Conservation (phyloP, 2,329 filamentous ascomycete species). For the Gremmenia infestans region DNA sequence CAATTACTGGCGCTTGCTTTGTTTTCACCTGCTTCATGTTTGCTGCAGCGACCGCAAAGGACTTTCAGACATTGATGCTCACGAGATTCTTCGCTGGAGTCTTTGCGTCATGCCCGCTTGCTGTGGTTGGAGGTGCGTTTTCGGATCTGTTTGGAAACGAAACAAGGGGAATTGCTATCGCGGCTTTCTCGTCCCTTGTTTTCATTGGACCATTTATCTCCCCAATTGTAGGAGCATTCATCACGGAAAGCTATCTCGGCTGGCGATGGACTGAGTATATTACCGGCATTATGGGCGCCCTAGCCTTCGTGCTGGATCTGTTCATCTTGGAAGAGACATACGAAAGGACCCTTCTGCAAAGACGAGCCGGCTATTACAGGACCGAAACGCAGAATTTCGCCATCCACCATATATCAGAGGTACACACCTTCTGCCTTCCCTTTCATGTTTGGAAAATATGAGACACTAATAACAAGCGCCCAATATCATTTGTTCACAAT, state of each 20-base stretch:
- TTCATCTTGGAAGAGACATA: slow-evolving; percentile 47
- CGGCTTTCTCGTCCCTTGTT: slow-evolving; percentile 49
- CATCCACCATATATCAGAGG: slow-evolving; percentile 28
- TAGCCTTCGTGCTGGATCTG: slow-evolving; percentile 37
- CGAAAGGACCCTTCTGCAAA: slow-evolving; percentile 41
- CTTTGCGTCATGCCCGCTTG: slow-evolving; percentile 45
- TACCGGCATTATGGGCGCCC: slow-evolving; percentile 42
- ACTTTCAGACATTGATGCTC: slow-evolving; percentile 48
- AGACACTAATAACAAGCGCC: too few relatives aligned
- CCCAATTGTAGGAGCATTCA: slow-evolving; percentile 31
- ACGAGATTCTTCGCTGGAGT: slow-evolving; percentile 49
- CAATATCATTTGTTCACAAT: too few relatives aligned
- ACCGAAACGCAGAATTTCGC: slow-evolving; percentile 32
- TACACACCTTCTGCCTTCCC: too few relatives aligned
- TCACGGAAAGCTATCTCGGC: slow-evolving; percentile 43
- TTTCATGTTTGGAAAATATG: too few relatives aligned
- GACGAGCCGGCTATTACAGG: slow-evolving; percentile 43
- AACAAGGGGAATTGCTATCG: slow-evolving; percentile 59
- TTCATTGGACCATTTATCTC: slow-evolving; percentile 33
- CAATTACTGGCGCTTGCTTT: slow-evolving; percentile 5
- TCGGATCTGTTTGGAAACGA: slow-evolving; percentile 58
- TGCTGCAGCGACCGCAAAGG: slow-evolving; percentile 47
- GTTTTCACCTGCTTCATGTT: slow-evolving; percentile 50
- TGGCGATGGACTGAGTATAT: slow-evolving; percentile 55
- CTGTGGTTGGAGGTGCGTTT: slow-evolving; percentile 52